These are phyloP conservation scores for Solanum peruvianum DNA, from an alignment of 257 asterid species.

Conservation along the genomic window DNA sequence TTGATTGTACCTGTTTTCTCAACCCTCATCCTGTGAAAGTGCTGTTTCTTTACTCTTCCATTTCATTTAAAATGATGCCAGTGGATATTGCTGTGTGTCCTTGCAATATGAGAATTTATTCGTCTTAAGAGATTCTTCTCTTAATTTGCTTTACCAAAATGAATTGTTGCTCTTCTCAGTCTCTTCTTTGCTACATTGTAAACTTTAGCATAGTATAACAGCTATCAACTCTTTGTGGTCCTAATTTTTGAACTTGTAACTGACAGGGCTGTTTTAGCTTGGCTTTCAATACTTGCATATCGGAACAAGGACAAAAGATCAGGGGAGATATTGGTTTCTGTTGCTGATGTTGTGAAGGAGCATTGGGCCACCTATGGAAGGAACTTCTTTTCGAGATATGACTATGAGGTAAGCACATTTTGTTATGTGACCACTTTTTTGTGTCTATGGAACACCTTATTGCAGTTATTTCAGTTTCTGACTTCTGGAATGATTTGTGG, in stretches of 20 bases:
- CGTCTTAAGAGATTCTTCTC: not conserved
- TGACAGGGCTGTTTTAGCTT: constrained; percentile 91
- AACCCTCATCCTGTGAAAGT: not conserved
- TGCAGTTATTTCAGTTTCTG: not conserved
- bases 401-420: constrained; percentile 65
- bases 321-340: constrained; percentile 79
- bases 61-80: not conserved
- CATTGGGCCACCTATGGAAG: constrained; percentile 97
- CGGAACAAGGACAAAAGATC: constrained; percentile 71
- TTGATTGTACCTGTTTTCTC: not conserved
- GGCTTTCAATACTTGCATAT: constrained; percentile 90
- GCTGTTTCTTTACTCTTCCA: not conserved
- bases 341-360: constrained; percentile 70
- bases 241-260: not conserved
- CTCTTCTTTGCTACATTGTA: not conserved
- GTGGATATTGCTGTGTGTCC: not conserved
- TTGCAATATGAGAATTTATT: not conserved
- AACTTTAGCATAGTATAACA: not conserved
- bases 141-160: not conserved
- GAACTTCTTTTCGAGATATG: constrained; percentile 92
- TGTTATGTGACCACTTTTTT: constrained; percentile 1
- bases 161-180: not conserved
- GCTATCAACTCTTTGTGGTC: not conserved
- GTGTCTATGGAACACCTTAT: not conserved
- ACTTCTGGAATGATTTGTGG: not conserved